A percentile compares a stretch with the other conserved stretches of the same genome.
phyloP scores from a whole-genome alignment of 2,329 filamentous ascomycete genomes.

The Paracoccidioides brasiliensis region DNA sequence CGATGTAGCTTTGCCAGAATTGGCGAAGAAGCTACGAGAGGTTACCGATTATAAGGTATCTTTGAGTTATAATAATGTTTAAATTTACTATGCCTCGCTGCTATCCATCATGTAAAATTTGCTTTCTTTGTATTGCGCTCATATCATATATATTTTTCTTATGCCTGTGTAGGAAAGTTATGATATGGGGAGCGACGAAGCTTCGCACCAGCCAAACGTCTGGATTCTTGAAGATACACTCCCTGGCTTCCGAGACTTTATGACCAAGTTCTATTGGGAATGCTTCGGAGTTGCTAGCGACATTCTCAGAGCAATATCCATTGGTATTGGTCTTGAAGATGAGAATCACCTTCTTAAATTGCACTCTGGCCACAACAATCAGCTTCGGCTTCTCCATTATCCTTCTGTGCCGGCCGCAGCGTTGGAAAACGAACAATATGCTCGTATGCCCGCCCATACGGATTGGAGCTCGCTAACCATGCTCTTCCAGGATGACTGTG shows the following conservation, averaged over 20 bases:
- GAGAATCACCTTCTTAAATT: constrained; percentile 34
- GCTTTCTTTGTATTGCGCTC: not conserved
- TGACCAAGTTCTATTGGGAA: constrained; percentile 38
- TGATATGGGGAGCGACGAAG: constrained; percentile 39
- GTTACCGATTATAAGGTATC: constrained; percentile 41
- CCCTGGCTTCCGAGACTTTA: constrained; percentile 37
- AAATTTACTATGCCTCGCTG: not conserved
- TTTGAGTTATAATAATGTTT: not conserved
- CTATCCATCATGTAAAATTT: not conserved
- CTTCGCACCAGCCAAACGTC: constrained; percentile 35
- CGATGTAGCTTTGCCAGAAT: constrained; percentile 30
- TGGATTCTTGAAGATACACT: constrained; percentile 36
- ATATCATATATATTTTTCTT: constrained; percentile 3
- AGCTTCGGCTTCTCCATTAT: constrained; percentile 49
- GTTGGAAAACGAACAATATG: constrained; percentile 31
- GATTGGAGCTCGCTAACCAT: constrained; percentile 44
- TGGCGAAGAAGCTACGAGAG: constrained; percentile 31
- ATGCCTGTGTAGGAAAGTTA: constrained; percentile 35
- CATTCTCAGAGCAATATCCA: constrained; percentile 34
- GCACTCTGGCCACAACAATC: constrained; percentile 45
- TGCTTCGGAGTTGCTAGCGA: constrained; percentile 32
- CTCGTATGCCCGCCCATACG: constrained; percentile 41
- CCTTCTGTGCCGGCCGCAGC: constrained; percentile 35
- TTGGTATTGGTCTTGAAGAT: constrained; percentile 36
- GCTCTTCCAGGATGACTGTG: constrained; percentile 41